Evolutionary conservation across 1,284 basidiomycete genomes (phyloP).

Genomic region (Ustilago vetiveriae): DNA sequence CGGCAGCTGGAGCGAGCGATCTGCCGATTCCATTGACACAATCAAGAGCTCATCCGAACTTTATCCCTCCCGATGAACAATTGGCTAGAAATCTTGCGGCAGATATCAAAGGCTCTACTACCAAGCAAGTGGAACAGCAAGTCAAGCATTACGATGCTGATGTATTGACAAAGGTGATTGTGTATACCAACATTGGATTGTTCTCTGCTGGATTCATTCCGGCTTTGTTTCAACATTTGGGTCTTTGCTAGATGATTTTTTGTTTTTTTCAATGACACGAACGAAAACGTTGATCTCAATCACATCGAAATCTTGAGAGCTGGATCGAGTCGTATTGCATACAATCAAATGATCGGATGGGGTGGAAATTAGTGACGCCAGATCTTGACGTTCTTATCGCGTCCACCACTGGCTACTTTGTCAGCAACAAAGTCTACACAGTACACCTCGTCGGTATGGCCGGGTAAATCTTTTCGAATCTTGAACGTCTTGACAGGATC

Average conservation of each 20-base stretch:
- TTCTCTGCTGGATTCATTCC: conserved; percentile 67
- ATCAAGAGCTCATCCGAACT: conserved; percentile 25
- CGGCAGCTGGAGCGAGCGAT: conserved; percentile 8
- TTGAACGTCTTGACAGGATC: conserved; percentile 71
- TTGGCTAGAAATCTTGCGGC: conserved; percentile 18
- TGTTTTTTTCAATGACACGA: not conserved
- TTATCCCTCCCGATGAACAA: conserved; percentile 34
- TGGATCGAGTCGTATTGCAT: too few relatives aligned
- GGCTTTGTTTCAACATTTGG: conserved; percentile 42
- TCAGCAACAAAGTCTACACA: conserved; percentile 83
- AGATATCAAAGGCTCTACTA: conserved; percentile 9
- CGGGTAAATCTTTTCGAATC: conserved; percentile 90
- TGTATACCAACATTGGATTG: conserved; percentile 85
- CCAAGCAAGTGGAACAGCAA: conserved; percentile 48
- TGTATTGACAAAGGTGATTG: conserved; percentile 85
- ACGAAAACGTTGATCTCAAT: not conserved
- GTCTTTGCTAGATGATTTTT: conserved; percentile 14
- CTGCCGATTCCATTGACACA: conserved; percentile 36
- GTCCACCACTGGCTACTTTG: conserved; percentile 93
- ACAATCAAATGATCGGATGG: too few relatives aligned
- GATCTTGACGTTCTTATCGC: conserved; percentile 74
- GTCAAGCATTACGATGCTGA: conserved; percentile 84
- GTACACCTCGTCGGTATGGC: conserved; percentile 97
- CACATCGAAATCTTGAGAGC: too few relatives aligned
- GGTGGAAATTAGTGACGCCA: conserved; percentile 62